Conservation (phyloP, 495 filamentous ascomycete genomes). For the Parmelia sp. region DNA sequence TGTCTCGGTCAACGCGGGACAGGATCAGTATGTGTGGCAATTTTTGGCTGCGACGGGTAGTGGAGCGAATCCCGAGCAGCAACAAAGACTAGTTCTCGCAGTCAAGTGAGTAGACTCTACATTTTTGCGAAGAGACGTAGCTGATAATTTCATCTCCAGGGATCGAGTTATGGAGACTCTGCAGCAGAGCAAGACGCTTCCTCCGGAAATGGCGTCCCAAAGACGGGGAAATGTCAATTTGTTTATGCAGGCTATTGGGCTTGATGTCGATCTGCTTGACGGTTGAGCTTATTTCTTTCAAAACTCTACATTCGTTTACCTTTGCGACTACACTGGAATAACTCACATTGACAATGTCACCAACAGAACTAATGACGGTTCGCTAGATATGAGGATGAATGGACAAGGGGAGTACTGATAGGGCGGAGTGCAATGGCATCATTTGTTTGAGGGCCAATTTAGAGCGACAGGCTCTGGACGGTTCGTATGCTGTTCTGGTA, state of each 20-base stretch:
- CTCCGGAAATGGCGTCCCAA: constrained; percentile 71
- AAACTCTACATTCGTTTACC: not conserved
- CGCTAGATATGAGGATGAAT: not conserved
- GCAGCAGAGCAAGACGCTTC: constrained; percentile 75
- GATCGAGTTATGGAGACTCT: constrained; percentile 98
- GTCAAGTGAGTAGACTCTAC: constrained; percentile 63
- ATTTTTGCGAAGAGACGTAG: constrained; percentile 21
- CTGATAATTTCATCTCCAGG: constrained; percentile 34
- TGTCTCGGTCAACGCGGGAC: constrained; percentile 67
- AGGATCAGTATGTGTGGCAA: constrained; percentile 96
- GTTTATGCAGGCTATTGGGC: constrained; percentile 95
- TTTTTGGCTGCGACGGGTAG: constrained; percentile 92
- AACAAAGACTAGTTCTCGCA: constrained; percentile 85
- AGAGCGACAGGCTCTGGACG: not conserved
- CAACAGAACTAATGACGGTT: not conserved
- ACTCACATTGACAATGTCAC: not conserved
- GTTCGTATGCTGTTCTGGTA: not conserved
- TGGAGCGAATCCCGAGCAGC: constrained; percentile 84
- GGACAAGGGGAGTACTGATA: not conserved
- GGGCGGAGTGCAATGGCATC: not conserved
- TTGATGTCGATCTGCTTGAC: constrained; percentile 84
- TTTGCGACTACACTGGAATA: not conserved
- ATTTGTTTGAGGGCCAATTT: not conserved
- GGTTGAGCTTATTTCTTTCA: constrained; percentile 44
- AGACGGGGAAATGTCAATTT: constrained; percentile 89